Evolutionary conservation across 2,329 filamentous ascomycete species (phyloP).

Genomic region (Aspergillus chevalieri): DNA sequence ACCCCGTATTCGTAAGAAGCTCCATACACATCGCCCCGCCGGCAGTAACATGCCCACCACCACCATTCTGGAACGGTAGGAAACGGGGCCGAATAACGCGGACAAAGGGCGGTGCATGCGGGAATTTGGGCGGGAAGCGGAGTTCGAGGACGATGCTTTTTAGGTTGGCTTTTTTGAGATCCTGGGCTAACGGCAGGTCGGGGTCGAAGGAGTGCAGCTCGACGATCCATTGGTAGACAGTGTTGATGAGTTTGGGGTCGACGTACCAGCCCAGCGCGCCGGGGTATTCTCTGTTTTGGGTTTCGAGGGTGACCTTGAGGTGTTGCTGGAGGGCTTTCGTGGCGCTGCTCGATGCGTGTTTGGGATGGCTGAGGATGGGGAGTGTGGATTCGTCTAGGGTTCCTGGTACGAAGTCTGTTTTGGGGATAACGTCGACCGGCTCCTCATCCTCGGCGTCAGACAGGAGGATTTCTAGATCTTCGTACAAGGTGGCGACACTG

Average conservation of each 20-base stretch:
- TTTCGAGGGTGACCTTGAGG: constrained; percentile 56
- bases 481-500: constrained; percentile 46
- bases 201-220: constrained; percentile 77
- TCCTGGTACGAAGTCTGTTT: constrained; percentile 63
- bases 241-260: constrained; percentile 58
- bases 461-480: constrained; percentile 42
- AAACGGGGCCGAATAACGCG: constrained; percentile 77
- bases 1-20: constrained; percentile 74
- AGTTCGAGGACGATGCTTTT: constrained; percentile 73
- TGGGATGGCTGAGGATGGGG: constrained; percentile 58
- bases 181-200: constrained; percentile 61
- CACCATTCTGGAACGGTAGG: constrained; percentile 62
- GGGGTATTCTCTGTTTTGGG: constrained; percentile 56
- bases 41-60: constrained; percentile 77
- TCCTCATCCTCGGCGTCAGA: constrained; percentile 24
- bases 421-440: constrained; percentile 5
- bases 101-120: constrained; percentile 75
- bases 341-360: constrained; percentile 57
- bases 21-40: constrained; percentile 85
- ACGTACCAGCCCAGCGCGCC: constrained; percentile 80
- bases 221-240: constrained; percentile 86
- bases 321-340: constrained; percentile 60
- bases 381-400: constrained; percentile 57
- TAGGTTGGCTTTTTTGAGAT: constrained; percentile 60
- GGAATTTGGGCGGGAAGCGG: constrained; percentile 70